These are phyloP conservation scores for Chamaenerion angustifolium DNA, from an alignment of 345 rosid species.

Conservation along the genomic window DNA sequence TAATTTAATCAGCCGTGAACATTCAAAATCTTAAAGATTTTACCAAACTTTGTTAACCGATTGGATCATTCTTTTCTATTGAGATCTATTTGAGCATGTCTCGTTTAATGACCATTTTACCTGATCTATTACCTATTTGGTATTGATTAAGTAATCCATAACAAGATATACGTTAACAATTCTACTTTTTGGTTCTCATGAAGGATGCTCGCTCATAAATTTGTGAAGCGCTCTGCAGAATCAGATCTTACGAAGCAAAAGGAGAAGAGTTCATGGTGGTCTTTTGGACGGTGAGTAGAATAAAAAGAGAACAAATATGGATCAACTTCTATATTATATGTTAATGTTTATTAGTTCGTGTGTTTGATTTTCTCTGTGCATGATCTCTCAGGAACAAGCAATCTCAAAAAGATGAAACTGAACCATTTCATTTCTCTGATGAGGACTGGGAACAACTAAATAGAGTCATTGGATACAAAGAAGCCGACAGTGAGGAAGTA, in stretches of 20 bases:
- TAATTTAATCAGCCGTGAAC: too few species aligned
- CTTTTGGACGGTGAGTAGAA: constrained; percentile 63
- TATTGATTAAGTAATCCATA: too few species aligned
- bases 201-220: constrained; percentile 97
- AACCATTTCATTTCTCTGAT: constrained; percentile 55
- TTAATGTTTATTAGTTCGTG: constrained; percentile 1
- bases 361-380: constrained; percentile 6
- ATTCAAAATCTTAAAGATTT: too few species aligned
- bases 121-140: too few species aligned
- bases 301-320: not conserved
- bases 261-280: constrained; percentile 85
- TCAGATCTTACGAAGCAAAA: constrained; percentile 52
- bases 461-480: constrained; percentile 80
- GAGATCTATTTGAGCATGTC: too few species aligned
- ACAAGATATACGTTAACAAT: not conserved
- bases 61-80: too few species aligned
- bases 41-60: too few species aligned
- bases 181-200: constrained; percentile 3
- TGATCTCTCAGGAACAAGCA: constrained; percentile 41
- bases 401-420: constrained; percentile 51
- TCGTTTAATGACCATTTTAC: too few species aligned
- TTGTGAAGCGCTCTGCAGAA: constrained; percentile 60
- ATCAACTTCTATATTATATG: constrained; percentile 1
- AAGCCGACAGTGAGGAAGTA: constrained; percentile 49
- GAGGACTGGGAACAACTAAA: constrained; percentile 93